Conservation (phyloP, 495 filamentous ascomycete genomes). For the Monascus purpureus region DNA sequence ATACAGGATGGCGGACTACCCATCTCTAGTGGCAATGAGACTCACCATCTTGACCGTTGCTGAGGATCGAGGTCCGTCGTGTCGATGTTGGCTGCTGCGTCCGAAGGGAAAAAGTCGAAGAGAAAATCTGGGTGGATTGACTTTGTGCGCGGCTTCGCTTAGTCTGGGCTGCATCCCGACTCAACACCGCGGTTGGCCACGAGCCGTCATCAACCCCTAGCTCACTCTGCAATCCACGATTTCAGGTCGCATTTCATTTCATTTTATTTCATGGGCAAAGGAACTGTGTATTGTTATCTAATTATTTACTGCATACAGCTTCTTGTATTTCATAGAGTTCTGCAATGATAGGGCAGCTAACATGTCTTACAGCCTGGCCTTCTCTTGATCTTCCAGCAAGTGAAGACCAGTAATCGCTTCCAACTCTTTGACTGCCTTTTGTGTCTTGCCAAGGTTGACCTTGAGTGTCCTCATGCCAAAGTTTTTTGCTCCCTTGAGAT, state of each 20-base stretch:
- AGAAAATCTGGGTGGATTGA: slow-evolving; percentile 20
- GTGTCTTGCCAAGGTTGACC: slow-evolving; percentile 62
- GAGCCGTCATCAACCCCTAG: slow-evolving; percentile 7
- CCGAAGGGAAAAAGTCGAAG: slow-evolving; percentile 9
- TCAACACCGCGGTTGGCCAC: slow-evolving; percentile 28
- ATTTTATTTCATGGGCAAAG: no score
- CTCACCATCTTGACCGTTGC: slow-evolving; percentile 39
- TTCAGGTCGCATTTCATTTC: no score
- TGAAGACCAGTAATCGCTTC: slow-evolving; percentile 43
- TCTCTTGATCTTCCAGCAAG: slow-evolving; percentile 32
- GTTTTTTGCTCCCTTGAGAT: slow-evolving; percentile 65
- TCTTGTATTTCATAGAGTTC: no score
- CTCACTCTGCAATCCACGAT: no score
- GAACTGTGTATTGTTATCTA: no score
- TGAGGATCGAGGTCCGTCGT: slow-evolving; percentile 20
- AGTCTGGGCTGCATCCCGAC: slow-evolving; percentile 29
- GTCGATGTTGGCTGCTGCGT: slow-evolving; percentile 19
- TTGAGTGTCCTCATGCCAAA: slow-evolving; percentile 73
- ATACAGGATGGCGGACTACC: slow-evolving; percentile 10
- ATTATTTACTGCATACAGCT: no score
- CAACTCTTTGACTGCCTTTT: slow-evolving; percentile 60
- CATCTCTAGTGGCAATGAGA: slow-evolving; percentile 12
- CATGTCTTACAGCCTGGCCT: slow-evolving; percentile 29
- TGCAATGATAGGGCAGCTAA: no score
- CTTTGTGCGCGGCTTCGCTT: slow-evolving; percentile 36